Evolutionary conservation across 306 rosid species (phyloP).

Genomic region (Inga leiocalycina): DNA sequence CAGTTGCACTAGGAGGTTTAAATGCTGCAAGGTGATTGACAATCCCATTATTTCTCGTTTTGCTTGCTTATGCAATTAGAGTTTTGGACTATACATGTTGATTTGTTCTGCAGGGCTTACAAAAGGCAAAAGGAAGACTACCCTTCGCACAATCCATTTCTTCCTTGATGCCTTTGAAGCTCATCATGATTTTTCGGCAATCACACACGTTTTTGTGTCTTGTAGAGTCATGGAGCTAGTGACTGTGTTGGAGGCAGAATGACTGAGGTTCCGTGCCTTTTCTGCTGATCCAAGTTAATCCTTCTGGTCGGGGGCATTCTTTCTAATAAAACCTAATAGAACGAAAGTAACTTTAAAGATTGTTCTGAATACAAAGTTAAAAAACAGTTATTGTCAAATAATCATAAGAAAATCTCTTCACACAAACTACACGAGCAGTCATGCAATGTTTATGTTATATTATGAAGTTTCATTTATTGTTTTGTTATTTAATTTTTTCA

Average conservation of each 20-base stretch:
- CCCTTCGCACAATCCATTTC: conserved; percentile 89
- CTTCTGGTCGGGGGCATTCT: background rate
- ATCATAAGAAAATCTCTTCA: background rate
- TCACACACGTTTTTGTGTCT: background rate
- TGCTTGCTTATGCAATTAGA: background rate
- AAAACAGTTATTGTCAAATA: background rate
- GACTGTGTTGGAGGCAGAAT: background rate
- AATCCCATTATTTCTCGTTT: conserved; percentile 10
- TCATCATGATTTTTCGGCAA: background rate
- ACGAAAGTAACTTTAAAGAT: background rate
- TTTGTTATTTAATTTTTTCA: too few relatives aligned
- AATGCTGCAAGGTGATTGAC: conserved; percentile 61
- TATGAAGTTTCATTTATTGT: background rate
- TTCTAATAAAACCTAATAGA: background rate
- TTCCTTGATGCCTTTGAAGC: conserved; percentile 52
- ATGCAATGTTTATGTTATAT: background rate
- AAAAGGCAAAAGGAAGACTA: conserved; percentile 64
- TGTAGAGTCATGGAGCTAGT: background rate
- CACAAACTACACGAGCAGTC: background rate
- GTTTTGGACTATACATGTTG: background rate
- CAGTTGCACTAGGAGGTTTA: conserved; percentile 67
- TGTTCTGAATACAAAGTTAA: background rate
- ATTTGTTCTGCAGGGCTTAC: conserved; percentile 59
- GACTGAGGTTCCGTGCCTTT: background rate
- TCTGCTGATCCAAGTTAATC: background rate